Base-by-base conservation (phyloP, 441 rosid genomes). In the Pelargonium cotyledonis region DNA sequence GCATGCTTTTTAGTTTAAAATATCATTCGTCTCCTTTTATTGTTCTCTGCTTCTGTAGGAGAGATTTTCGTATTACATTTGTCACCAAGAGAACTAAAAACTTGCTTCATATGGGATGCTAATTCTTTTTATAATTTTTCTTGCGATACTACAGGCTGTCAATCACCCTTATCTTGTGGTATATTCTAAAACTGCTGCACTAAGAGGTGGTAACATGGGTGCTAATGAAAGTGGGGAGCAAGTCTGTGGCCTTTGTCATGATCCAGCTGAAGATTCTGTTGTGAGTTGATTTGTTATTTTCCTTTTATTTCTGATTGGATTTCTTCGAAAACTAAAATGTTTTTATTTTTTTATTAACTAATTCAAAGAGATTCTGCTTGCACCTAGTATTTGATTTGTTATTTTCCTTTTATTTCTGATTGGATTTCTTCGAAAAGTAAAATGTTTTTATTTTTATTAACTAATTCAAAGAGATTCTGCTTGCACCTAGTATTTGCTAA, bases 91-190 rank as follows among this genome's bases (percentile, higher is more conserved):
- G 2, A 4, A 2, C 41, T 53, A n/a, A 19, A 51, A 65, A 53
- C 43, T 15, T 35, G 12, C 2, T 53, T 53, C 40, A 21, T 21
- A 0, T 51, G 14, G 19, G 15, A 8, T 44, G 16, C 9, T 6
- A 8, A 41, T 51, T 63, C 35, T 71, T 68, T 29, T 2, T 2
- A 5, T 47, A 51, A 14, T 26, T 66, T 46, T 44, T 26, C 65
- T 61, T 72, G 70, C 73, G 43, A 79, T 76, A 76, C 71, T 78
- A 41, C 85, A 95, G 98, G 97, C 98, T 72, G 97, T 95, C 79
- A 95, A 90, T 84, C 99, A 95, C 80, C 99, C 98, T 51, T 95
- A 92, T 80, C 98, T 95, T 68, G 99, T 95, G 61, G 93, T 81
- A 70, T 85, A 88, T 80, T 95, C 99, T 12, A 79, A 43, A 78